phyloP scores from a whole-genome alignment of 108 stramenopile species.

The Fistulifera solaris region DNA sequence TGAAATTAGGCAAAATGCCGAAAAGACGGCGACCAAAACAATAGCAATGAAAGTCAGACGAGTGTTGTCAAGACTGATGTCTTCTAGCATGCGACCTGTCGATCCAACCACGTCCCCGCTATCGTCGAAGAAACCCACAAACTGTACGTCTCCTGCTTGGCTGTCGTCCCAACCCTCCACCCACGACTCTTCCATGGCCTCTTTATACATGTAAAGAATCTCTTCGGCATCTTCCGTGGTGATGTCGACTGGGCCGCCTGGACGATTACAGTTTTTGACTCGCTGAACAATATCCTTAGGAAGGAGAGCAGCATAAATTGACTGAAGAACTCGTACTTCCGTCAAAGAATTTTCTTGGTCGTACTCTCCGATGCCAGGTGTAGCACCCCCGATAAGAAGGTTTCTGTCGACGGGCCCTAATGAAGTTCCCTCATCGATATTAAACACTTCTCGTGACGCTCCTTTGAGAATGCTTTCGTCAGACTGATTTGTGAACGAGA shows the following conservation, averaged over 20 bases:
- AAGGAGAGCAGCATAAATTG: constrained; percentile 13
- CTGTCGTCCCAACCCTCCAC: constrained; percentile 27
- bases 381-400: constrained; percentile 23
- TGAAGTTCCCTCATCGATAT: constrained; percentile 29
- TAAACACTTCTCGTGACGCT: constrained; percentile 28
- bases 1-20: constrained; percentile 22
- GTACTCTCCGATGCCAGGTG: constrained; percentile 13
- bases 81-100: constrained; percentile 23
- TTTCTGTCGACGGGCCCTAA: constrained; percentile 22
- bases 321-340: constrained; percentile 22
- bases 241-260: constrained; percentile 23
- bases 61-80: constrained; percentile 30
- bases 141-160: constrained; percentile 21
- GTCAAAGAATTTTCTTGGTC: constrained; percentile 14
- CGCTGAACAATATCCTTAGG: constrained; percentile 28
- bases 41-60: constrained; percentile 22
- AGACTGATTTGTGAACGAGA: constrained; percentile 13
- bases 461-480: constrained; percentile 15
- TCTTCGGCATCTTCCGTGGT: constrained; percentile 30
- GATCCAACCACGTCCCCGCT: constrained; percentile 25
- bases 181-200: constrained; percentile 28
- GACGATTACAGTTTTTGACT: constrained; percentile 33
- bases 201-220: constrained; percentile 26
- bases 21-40: constrained; percentile 26
- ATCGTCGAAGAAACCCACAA: constrained; percentile 29